Percentiles rank a stretch among this genome's conserved stretches.
Conservation (phyloP, 2,329 filamentous ascomycete genomes). For the Botrytis aclada region DNA sequence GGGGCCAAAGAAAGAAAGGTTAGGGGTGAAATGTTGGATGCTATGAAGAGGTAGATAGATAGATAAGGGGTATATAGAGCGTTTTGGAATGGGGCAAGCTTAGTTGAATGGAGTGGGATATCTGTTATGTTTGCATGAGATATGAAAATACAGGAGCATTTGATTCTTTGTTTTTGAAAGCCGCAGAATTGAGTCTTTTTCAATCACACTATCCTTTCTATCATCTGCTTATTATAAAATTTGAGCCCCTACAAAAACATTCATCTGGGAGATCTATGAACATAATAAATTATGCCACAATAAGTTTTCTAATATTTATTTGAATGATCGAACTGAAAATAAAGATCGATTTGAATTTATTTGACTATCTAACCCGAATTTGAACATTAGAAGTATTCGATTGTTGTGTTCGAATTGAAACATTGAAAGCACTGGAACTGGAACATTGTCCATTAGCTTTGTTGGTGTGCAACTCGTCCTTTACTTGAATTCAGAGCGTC, state of each 20-base stretch:
- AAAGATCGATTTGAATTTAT: too few relatives aligned
- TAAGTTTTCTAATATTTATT: neutral
- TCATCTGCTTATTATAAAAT: neutral
- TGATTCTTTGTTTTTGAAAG: neutral
- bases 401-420: neutral
- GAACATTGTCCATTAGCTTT: neutral
- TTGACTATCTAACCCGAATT: neutral
- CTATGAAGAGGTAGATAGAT: slow-evolving; percentile 41
- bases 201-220: neutral
- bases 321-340: neutral
- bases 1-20: slow-evolving; percentile 78
- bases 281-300: neutral
- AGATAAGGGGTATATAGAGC: neutral
- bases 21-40: slow-evolving; percentile 82
- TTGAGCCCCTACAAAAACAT: neutral
- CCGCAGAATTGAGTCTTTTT: neutral
- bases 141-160: slow-evolving; percentile 10
- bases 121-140: slow-evolving; percentile 17
- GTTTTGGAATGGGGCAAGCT: neutral
- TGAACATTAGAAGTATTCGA: neutral
- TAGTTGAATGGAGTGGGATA: neutral
- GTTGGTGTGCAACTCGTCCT: neutral
- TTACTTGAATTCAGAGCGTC: neutral
- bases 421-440: neutral
- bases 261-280: neutral